Evolutionary conservation across 2,329 filamentous ascomycete species (phyloP), one percentile per base, ranked within the genome.

Genomic region (Cladobotryum mycophilum): DNA sequence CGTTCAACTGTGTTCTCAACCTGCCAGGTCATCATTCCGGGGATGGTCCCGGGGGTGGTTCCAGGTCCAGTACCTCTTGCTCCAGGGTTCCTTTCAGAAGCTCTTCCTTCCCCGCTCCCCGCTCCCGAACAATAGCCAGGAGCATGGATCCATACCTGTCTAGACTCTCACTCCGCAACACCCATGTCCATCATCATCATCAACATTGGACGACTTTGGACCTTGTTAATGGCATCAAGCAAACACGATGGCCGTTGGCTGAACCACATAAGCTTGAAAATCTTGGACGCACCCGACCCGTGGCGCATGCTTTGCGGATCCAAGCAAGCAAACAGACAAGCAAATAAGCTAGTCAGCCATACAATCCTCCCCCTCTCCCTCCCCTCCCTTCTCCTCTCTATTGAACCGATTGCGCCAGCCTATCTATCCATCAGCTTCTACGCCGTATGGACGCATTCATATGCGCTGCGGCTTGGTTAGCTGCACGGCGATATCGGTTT

Each of bases 391-490:
- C n/a, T n/a, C 36, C 15, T 38, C 7, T 14, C 41, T 25, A 8
- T 30, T 17, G 13, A 30, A 42, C 20, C 45, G 40, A 52, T 45
- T 45, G 45, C 49, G 45, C 45, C 45, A 35, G 22, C 34, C 40
- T 12, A 30, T 11, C 25, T 30, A 30, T 30, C 25, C 25, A 30
- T 30, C 25, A 30, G 25, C 48, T 41, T 25, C 34, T 25, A 17
- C 20, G 45, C 41, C 45, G 25, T 30, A 30, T 30, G 25, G 8
- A 30, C 25, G 25, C 25, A 30, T 30, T 30, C 25, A 30, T 30
- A 30, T 30, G 25, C 25, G 25, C 25, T 30, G 25, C 25, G 25
- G 25, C 25, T 30, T 22, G 40, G 17, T 42, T 22, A 18, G 18
- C 40, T 42, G 18, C 40, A 42, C 13, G 13, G 40, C 40, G 40